Evolutionary conservation across 2,329 filamentous ascomycete genomes (phyloP), one percentile per base, ranked within the genome.

Genomic region (Botryotinia convoluta): DNA sequence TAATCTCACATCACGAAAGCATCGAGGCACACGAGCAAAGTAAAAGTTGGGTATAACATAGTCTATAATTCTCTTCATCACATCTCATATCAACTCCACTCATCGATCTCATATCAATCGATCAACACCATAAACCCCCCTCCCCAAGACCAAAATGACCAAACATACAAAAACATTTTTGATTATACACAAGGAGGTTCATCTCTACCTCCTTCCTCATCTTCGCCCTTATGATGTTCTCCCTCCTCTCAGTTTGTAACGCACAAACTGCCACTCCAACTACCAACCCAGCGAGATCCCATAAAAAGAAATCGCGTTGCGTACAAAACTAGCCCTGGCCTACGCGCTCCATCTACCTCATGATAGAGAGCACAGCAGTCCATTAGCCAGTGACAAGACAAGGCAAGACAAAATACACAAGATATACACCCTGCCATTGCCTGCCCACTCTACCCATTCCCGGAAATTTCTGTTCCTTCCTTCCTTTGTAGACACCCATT

Each of bases 11-110:
- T 42, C 7, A 62, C 20, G 1, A 20, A 42, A 42, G n/a, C 51
- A 57, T 29, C 4, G 7, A 29, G 22, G 14, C 26, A 12, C 37
- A 63, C 9, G 39, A 42, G 42, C 14, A n/a, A 22, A 71, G 10
- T 39, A 67, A 59, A 67, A 37, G 9, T 37, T 51, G 74, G 74
- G 75, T 77, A 77, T 77, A 74, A 76, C 72, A 72, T 64, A 74
- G 61, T 77, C 75, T 76, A 77, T 75, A 72, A 72, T 76, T 73
- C 71, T 72, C 32, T 64, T 67, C 32, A 35, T 42, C 37, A 45
- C 16, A 29, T 64, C 60, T 48, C 39, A 32, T 48, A 29, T 26
- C 57, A 22, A 42, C 37, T 39, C 20, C 62, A 48, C 48, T 61
- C 22, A 39, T 59, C 48, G 48, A 39, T 39, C 39, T 60, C 45